Evolutionary conservation across 2,329 filamentous ascomycete species (phyloP), one percentile per base, ranked within the genome.

Genomic region (Zasmidium angulare): DNA sequence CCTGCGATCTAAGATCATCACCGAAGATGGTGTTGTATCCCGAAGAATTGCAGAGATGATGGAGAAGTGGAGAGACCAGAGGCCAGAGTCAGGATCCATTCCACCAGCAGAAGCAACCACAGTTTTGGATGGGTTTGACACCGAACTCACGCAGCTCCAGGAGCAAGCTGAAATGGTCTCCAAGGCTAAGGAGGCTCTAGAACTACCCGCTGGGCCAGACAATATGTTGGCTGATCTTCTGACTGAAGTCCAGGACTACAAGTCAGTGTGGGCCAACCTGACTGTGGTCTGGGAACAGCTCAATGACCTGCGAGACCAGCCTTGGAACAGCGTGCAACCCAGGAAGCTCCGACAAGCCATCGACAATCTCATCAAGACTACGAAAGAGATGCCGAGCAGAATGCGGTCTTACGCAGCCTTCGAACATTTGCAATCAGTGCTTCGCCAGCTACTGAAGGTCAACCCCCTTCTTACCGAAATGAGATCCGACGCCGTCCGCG

Each of bases 381-480:
- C 93, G 36, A 98, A 96, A 78, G 93, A 98, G 63, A 98, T 99
- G 95, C 95, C 96, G 0, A 96, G 92, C 76, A 88, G 95, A 60
- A 98, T 99, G 93, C 88, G 96, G 61, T 96, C 99, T 72, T 99
- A 99, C 75, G 93, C 96, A 68, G 96, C 96, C n/a, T 99, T 99
- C 73, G 96, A 99, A 76, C 93, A 99, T 71, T 92, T 99, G 43
- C 96, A 99, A 74, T 91, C 86, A 64, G 90, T 96, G 26, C 84
- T 99, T 46, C 89, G 92, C 48, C 88, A 93, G 63, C 84, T 96
- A 51, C 83, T 97, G 64, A 98, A 96, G 75, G 91, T 96, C 68
- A 99, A 98, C 71, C 82, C 88, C 11, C 82, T 97, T 31, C 82
- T 99, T 2, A 85, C 87, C 3, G 95, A 99, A 65, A 83, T 99